Evolutionary conservation across 2,329 filamentous ascomycete genomes (phyloP).

Genomic region (Grosmannia serpens): DNA sequence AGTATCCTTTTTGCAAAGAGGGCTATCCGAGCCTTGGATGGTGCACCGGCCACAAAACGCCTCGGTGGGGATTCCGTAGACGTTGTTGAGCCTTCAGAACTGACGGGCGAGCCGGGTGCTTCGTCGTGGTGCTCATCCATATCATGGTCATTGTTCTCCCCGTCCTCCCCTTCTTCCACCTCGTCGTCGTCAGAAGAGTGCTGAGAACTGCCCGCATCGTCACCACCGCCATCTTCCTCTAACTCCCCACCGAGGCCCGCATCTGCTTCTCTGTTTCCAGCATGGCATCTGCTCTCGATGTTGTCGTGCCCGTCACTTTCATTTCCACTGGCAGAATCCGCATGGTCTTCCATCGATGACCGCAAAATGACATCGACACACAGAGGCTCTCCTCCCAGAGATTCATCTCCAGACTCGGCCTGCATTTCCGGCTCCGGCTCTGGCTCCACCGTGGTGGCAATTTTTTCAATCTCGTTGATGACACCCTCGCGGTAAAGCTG

Average conservation of each 20-base stretch:
- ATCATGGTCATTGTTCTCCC: slow-evolving; percentile 41
- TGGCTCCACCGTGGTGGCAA: slow-evolving; percentile 44
- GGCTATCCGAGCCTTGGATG: slow-evolving; percentile 60
- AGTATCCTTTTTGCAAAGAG: slow-evolving; percentile 73
- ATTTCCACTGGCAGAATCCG: neutral
- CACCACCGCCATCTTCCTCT: slow-evolving; percentile 17
- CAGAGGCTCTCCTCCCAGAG: slow-evolving; percentile 16
- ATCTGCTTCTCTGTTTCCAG: slow-evolving; percentile 10
- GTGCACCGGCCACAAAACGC: slow-evolving; percentile 36
- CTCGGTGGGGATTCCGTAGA: slow-evolving; percentile 45
- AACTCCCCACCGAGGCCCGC: slow-evolving; percentile 23
- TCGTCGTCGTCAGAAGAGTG: slow-evolving; percentile 41
- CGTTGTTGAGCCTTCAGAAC: slow-evolving; percentile 56
- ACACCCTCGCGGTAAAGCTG: slow-evolving; percentile 97
- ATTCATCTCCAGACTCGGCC: neutral
- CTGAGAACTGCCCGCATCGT: slow-evolving; percentile 26
- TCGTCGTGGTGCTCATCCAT: slow-evolving; percentile 43
- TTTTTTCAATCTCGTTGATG: slow-evolving; percentile 76
- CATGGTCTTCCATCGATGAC: neutral
- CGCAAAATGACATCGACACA: slow-evolving; percentile 10
- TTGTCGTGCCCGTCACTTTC: slow-evolving; percentile 16
- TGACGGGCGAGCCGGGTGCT: slow-evolving; percentile 54
- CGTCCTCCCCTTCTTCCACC: slow-evolving; percentile 8
- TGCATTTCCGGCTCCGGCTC: slow-evolving; percentile 7
- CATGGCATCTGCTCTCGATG: neutral